A percentile compares a stretch with the other conserved stretches of the same genome.
Evolutionary conservation across 148 eudicot species (phyloP).

Genomic region (Arctostaphylos glauca): DNA sequence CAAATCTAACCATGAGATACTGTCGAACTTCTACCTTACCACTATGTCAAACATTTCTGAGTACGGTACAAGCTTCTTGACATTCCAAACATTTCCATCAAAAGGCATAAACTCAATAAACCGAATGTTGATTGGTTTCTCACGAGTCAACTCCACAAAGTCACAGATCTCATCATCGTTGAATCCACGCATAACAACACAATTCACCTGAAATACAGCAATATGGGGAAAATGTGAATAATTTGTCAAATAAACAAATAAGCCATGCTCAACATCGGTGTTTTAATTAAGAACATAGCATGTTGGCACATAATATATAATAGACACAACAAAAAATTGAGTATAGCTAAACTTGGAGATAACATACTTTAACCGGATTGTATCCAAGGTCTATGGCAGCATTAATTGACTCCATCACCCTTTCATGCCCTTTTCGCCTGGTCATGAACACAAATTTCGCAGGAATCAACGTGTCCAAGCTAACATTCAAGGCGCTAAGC

Average conservation of each 20-base stretch:
- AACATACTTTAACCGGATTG: constrained; percentile 80
- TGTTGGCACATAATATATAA: not conserved
- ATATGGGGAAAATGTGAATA: not conserved
- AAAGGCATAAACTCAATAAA: constrained; percentile 99
- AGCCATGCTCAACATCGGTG: not conserved
- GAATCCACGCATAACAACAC: constrained; percentile 96
- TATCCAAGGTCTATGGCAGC: constrained; percentile 77
- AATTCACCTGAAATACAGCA: constrained; percentile 58
- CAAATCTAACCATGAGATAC: not conserved
- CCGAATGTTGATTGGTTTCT: constrained; percentile 70
- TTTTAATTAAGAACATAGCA: not conserved
- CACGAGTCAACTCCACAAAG: constrained; percentile 85
- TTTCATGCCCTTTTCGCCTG: constrained; percentile 84
- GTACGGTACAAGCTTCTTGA: constrained; percentile 85
- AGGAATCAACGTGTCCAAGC: constrained; percentile 82
- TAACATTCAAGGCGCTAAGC: constrained; percentile 69
- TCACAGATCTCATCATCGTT: constrained; percentile 95
- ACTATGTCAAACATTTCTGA: constrained; percentile 77
- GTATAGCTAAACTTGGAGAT: not conserved
- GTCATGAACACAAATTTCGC: constrained; percentile 92
- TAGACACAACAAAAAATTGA: not conserved
- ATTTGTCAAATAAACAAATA: not conserved
- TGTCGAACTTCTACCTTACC: constrained; percentile 54
- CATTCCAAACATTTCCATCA: constrained; percentile 98
- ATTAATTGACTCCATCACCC: constrained; percentile 77